These are phyloP conservation scores for Phellinidium pouzarii DNA, from an alignment of 1,284 basidiomycete genomes.

Conservation along the genomic window DNA sequence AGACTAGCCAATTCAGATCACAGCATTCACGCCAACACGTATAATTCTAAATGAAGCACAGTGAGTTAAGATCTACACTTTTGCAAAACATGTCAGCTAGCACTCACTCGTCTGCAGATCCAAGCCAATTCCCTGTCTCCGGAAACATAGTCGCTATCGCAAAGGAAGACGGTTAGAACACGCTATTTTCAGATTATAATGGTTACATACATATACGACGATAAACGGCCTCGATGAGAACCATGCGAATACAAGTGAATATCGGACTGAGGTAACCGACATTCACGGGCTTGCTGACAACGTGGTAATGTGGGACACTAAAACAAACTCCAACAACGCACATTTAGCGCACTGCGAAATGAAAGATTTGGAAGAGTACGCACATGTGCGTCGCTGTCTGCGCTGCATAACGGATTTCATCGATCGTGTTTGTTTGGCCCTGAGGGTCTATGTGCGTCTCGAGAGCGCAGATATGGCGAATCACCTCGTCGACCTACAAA, in stretches of 20 bases:
- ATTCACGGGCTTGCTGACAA: slow-evolving; percentile 37
- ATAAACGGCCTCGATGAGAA: slow-evolving; percentile 53
- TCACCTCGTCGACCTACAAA: slow-evolving; percentile 33
- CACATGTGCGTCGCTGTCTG: slow-evolving; percentile 53
- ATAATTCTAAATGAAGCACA: slow-evolving; percentile 23
- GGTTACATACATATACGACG: slow-evolving; percentile 38
- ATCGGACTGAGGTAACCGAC: slow-evolving; percentile 29
- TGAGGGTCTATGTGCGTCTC: slow-evolving; percentile 36
- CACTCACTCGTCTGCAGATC: slow-evolving; percentile 44
- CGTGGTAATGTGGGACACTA: slow-evolving; percentile 56
- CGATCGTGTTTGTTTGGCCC: slow-evolving; percentile 27
- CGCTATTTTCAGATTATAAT: not conserved
- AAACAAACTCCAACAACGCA: not conserved
- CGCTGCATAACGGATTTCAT: slow-evolving; percentile 38
- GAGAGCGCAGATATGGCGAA: slow-evolving; percentile 42
- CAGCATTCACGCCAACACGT: slow-evolving; percentile 25
- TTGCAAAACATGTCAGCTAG: slow-evolving; percentile 5
- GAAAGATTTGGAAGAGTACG: slow-evolving; percentile 20
- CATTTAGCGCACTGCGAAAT: not conserved
- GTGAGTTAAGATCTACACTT: not conserved
- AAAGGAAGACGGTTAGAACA: not conserved
- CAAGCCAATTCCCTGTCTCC: slow-evolving; percentile 49
- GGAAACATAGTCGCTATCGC: slow-evolving; percentile 46
- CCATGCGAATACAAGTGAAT: slow-evolving; percentile 38
- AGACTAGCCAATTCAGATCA: slow-evolving; percentile 22